Conservation (phyloP, 2,329 filamentous ascomycete species). For the Fonsecaea nubica region DNA sequence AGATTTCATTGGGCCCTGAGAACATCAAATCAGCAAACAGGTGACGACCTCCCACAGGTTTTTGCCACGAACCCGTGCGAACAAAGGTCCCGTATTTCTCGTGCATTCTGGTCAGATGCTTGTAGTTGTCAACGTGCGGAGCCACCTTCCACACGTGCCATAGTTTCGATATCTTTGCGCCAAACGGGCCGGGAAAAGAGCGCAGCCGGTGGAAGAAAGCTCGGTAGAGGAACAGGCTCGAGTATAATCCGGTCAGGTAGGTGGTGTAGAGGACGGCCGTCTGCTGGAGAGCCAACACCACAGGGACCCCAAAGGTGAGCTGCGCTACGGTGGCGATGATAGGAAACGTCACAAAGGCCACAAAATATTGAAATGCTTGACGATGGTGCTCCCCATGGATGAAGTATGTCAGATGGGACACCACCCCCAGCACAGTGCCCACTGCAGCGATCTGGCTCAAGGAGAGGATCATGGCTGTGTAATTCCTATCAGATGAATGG, state of each 20-base stretch:
- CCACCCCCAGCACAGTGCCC: slow-evolving; percentile 8
- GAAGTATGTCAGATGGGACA: slow-evolving; percentile 18
- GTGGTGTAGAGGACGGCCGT: slow-evolving; percentile 1
- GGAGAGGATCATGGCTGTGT: neutral
- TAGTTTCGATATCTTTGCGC: slow-evolving; percentile 41
- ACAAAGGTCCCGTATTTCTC: slow-evolving; percentile 46
- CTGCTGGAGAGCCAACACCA: slow-evolving; percentile 1
- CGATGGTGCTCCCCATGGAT: slow-evolving; percentile 24
- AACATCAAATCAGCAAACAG: slow-evolving; percentile 1
- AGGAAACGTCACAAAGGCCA: slow-evolving; percentile 8
- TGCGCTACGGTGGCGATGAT: slow-evolving; percentile 7
- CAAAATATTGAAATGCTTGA: slow-evolving; percentile 11
- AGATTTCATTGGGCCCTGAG: slow-evolving; percentile 27
- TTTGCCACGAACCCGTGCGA: slow-evolving; percentile 42
- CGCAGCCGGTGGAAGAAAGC: slow-evolving; percentile 43
- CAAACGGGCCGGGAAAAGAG: slow-evolving; percentile 44
- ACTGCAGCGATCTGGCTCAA: slow-evolving; percentile 4
- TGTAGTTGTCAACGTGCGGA: slow-evolving; percentile 43
- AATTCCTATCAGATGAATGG: neutral
- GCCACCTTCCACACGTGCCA: slow-evolving; percentile 42
- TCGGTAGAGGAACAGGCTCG: slow-evolving; percentile 39
- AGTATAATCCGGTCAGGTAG: slow-evolving; percentile 21
- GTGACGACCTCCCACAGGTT: neutral
- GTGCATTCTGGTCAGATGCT: slow-evolving; percentile 43
- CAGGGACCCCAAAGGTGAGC: neutral